These are phyloP conservation scores for Pseudocercospora vitis DNA, from an alignment of 2,329 filamentous ascomycete species.

Conservation along the genomic window DNA sequence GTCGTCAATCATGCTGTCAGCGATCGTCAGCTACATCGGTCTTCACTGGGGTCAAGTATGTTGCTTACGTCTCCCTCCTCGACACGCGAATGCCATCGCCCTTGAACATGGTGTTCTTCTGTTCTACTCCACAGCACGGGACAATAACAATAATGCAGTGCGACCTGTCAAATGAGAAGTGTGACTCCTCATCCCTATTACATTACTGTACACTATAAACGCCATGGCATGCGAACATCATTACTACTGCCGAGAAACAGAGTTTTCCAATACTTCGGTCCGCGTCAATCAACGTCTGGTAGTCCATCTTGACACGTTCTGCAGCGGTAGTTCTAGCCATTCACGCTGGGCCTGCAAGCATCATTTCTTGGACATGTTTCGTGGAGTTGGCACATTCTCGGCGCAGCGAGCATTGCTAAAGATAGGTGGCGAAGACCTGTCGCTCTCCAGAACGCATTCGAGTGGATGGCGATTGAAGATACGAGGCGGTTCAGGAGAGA, in stretches of 20 bases:
- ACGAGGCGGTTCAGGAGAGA: constrained; percentile 11
- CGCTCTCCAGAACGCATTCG: neutral
- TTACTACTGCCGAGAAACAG: neutral
- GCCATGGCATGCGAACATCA: neutral
- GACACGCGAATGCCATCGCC: constrained; percentile 19
- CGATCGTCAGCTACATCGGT: neutral
- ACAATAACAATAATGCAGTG: neutral
- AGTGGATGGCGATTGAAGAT: constrained; percentile 7
- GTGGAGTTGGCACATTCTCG: constrained; percentile 1
- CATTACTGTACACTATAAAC: neutral
- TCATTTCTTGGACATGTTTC: constrained; percentile 17
- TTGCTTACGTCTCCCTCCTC: constrained; percentile 15
- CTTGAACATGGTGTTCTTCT: constrained; percentile 6
- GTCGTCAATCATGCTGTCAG: constrained; percentile 22
- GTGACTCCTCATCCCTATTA: neutral
- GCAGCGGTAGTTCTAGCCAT: no score
- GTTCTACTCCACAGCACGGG: neutral
- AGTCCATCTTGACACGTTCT: no score
- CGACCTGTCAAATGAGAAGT: neutral
- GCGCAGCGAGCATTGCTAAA: constrained; percentile 9
- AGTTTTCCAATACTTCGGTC: neutral
- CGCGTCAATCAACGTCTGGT: neutral
- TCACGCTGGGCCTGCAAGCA: no score
- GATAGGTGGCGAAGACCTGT: constrained; percentile 1
- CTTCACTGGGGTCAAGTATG: neutral